Conservation (phyloP, 2,329 filamentous ascomycete species). For the Beauveria sp. region DNA sequence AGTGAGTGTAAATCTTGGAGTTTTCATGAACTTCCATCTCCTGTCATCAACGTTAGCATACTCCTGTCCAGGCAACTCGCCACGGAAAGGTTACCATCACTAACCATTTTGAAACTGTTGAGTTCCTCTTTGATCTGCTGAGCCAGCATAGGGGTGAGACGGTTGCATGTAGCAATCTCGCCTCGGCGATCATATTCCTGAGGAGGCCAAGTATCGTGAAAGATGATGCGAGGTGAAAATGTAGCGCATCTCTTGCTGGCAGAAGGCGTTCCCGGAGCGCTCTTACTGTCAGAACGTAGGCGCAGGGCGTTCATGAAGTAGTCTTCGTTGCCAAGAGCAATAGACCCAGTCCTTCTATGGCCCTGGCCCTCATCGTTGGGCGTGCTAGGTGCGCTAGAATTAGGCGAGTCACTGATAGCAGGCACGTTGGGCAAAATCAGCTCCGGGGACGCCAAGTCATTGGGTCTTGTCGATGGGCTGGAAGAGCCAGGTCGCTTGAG, state of each 20-base stretch:
- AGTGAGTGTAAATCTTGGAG: constrained; percentile 99
- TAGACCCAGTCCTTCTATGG: constrained; percentile 60
- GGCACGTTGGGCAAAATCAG: constrained; percentile 56
- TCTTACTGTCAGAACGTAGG: constrained; percentile 69
- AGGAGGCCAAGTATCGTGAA: constrained; percentile 93
- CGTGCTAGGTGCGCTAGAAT: constrained; percentile 80
- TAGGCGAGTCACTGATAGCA: constrained; percentile 66
- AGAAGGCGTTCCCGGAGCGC: constrained; percentile 70
- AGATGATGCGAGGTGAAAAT: constrained; percentile 89
- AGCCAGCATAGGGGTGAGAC: constrained; percentile 89
- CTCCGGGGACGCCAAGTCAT: constrained; percentile 43
- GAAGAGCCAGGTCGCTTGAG: constrained; percentile 71
- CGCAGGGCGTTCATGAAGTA: constrained; percentile 78
- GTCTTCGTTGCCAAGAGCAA: constrained; percentile 73
- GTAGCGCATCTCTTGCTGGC: constrained; percentile 58
- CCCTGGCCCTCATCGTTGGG: constrained; percentile 68
- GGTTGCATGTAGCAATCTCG: constrained; percentile 95
- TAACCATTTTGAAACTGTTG: constrained; percentile 93
- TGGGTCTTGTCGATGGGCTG: constrained; percentile 55
- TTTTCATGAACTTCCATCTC: constrained; percentile 99
- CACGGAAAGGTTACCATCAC: background rate
- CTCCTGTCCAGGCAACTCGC: background rate
- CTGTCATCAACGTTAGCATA: constrained; percentile 45
- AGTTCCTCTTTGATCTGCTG: constrained; percentile 99
- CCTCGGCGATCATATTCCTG: constrained; percentile 94